These are phyloP conservation scores for Collybia sordida DNA, from an alignment of 768 basidiomycete species.

Conservation along the genomic window DNA sequence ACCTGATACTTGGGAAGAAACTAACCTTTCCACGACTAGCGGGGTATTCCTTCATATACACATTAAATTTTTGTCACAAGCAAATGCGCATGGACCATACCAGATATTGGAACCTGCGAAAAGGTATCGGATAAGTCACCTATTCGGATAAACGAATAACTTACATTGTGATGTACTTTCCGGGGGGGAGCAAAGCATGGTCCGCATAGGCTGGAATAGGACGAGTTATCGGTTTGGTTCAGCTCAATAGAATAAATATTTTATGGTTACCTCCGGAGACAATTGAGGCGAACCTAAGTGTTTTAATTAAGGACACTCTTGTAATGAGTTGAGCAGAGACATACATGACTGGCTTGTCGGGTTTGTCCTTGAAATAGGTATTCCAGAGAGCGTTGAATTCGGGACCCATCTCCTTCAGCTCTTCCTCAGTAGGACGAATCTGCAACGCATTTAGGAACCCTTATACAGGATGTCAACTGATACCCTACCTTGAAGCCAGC, in stretches of 20 bases:
- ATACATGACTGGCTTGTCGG: conserved; percentile 75
- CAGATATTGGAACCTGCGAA: conserved; percentile 65
- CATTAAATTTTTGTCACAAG: no score
- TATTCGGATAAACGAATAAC: conserved; percentile 6
- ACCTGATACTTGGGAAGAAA: background rate
- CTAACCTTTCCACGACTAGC: conserved; percentile 69
- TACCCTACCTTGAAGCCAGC: conserved; percentile 64
- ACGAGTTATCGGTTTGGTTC: background rate
- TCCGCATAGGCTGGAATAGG: conserved; percentile 57
- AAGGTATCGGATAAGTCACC: background rate
- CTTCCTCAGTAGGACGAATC: conserved; percentile 69
- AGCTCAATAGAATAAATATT: background rate
- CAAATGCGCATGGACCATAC: conserved; percentile 20
- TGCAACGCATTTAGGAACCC: conserved; percentile 14
- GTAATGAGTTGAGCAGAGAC: conserved; percentile 7
- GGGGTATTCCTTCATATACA: conserved; percentile 61
- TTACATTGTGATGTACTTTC: conserved; percentile 69
- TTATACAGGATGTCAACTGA: background rate
- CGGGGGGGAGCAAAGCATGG: conserved; percentile 67
- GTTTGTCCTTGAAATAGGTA: conserved; percentile 76
- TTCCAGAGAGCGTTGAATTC: conserved; percentile 72
- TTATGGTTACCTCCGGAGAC: conserved; percentile 51
- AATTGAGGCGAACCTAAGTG: conserved; percentile 57
- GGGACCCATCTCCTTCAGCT: conserved; percentile 77
- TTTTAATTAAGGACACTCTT: background rate